These are phyloP conservation scores for Raffaelea ambrosiae DNA, from an alignment of 2,329 filamentous ascomycete genomes.

Conservation along the genomic window DNA sequence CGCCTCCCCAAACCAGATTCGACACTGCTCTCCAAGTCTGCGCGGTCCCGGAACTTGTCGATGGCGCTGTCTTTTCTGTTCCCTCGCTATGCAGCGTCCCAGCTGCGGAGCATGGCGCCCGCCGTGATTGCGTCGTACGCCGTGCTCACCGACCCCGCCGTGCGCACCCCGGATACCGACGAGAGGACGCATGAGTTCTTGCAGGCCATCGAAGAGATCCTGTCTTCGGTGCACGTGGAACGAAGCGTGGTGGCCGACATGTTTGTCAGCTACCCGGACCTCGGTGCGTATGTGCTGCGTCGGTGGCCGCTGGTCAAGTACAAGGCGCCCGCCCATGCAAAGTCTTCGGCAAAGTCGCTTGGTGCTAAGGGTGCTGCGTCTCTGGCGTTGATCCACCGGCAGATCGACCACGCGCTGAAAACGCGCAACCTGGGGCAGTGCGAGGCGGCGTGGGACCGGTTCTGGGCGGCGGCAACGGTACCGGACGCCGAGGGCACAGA, in stretches of 20 bases:
- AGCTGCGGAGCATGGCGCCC: constrained; percentile 19
- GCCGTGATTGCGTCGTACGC: constrained; percentile 30
- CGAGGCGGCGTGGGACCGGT: constrained; percentile 19
- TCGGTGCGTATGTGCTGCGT: constrained; percentile 14
- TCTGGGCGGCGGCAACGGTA: constrained; percentile 17
- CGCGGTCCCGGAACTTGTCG: constrained; percentile 12
- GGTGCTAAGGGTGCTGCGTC: background rate
- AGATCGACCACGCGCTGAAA: constrained; percentile 19
- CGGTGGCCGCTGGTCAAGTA: constrained; percentile 8
- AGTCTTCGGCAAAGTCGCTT: no score
- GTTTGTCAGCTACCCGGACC: constrained; percentile 11
- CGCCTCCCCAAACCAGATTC: constrained; percentile 10
- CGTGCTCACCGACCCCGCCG: constrained; percentile 24
- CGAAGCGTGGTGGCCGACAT: constrained; percentile 12
- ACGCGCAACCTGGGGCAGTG: constrained; percentile 15
- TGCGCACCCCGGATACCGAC: constrained; percentile 1
- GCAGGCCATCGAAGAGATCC: constrained; percentile 13
- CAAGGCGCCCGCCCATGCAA: no score
- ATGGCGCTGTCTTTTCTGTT: constrained; percentile 26
- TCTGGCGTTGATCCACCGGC: constrained; percentile 14
- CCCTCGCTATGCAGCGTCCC: constrained; percentile 19
- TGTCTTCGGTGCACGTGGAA: constrained; percentile 8
- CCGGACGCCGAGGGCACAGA: constrained; percentile 12
- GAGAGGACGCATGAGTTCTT: constrained; percentile 18
- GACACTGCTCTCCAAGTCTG: constrained; percentile 7